Percentiles rank a stretch among this genome's conserved stretches.
These are phyloP conservation scores for Xerocomus potaroensis DNA, from an alignment of 768 basidiomycete genomes.

Conservation along the genomic window DNA sequence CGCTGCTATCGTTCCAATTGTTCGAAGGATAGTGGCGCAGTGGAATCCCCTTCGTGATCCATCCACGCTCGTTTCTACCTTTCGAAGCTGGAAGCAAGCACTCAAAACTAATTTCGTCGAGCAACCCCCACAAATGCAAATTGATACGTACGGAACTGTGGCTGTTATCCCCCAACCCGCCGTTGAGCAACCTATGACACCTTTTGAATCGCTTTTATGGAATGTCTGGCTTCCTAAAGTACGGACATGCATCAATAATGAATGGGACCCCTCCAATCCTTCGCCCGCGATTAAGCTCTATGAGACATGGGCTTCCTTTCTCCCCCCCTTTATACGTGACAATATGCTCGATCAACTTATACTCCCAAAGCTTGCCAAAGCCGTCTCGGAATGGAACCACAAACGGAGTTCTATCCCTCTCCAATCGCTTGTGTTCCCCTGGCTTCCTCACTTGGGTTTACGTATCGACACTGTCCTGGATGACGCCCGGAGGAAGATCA, in stretches of 20 bases:
- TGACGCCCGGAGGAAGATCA: constrained; percentile 84
- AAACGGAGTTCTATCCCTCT: constrained; percentile 56
- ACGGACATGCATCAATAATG: constrained; percentile 91
- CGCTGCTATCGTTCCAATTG: constrained; percentile 79
- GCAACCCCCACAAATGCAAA: constrained; percentile 39
- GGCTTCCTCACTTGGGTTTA: constrained; percentile 86
- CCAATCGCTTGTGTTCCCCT: constrained; percentile 87
- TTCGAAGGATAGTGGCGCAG: constrained; percentile 64
- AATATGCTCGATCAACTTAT: constrained; percentile 96
- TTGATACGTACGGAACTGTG: constrained; percentile 56
- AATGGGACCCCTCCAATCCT: constrained; percentile 78
- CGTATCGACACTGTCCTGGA: constrained; percentile 81
- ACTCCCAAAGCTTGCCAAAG: constrained; percentile 84
- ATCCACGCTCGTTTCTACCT: constrained; percentile 54
- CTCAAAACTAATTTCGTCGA: constrained; percentile 54
- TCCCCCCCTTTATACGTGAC: constrained; percentile 89
- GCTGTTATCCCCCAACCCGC: constrained; percentile 29
- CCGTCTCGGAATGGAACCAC: constrained; percentile 80
- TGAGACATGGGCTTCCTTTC: constrained; percentile 81
- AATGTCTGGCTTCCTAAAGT: constrained; percentile 93
- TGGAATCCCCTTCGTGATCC: constrained; percentile 90
- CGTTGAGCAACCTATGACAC: constrained; percentile 73
- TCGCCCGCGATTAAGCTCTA: constrained; percentile 76
- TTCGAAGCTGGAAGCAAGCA: constrained; percentile 66
- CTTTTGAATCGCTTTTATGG: constrained; percentile 94